A percentile compares a stretch with the other conserved stretches of the same genome.
Conservation (phyloP, 139 green algal species). For the Ulvella scutata region DNA sequence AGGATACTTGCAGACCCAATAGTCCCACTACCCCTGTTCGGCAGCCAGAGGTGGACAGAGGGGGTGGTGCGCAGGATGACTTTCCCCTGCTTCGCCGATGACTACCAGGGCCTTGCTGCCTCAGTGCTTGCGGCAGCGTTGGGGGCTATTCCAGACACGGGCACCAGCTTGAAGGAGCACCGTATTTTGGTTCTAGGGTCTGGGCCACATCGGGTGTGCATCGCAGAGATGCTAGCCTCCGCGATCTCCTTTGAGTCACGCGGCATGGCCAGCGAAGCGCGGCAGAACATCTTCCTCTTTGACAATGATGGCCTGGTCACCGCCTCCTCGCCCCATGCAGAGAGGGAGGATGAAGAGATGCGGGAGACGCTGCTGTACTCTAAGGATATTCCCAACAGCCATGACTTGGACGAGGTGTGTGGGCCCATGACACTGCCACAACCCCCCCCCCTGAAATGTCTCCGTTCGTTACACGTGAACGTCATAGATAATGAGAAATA, state of each 20-base stretch:
- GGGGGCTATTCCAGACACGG: conserved; percentile 41
- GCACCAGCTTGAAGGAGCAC: conserved; percentile 40
- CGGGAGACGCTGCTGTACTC: conserved; percentile 6
- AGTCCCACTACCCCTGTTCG: background rate
- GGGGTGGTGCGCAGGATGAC: conserved; percentile 21
- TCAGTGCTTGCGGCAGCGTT: conserved; percentile 56
- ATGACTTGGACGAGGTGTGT: conserved; percentile 11
- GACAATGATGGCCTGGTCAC: conserved; percentile 54
- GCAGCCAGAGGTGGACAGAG: background rate
- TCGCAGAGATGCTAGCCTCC: conserved; percentile 65
- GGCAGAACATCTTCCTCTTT: conserved; percentile 57
- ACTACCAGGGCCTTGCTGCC: conserved; percentile 43
- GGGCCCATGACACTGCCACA: conserved; percentile 16
- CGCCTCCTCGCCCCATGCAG: conserved; percentile 39
- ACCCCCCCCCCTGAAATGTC: too few relatives aligned
- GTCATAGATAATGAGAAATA: too few relatives aligned
- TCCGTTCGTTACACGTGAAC: too few relatives aligned
- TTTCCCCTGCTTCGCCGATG: conserved; percentile 68
- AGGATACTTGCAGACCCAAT: background rate
- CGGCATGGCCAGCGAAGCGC: conserved; percentile 29
- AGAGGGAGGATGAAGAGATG: conserved; percentile 54
- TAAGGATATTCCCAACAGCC: conserved; percentile 42
- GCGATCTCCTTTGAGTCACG: conserved; percentile 21
- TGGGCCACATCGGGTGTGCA: conserved; percentile 28
- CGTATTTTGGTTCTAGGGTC: conserved; percentile 51